Evolutionary conservation across 1,284 basidiomycete genomes (phyloP).

Genomic region (Xerocomus minutiporus): DNA sequence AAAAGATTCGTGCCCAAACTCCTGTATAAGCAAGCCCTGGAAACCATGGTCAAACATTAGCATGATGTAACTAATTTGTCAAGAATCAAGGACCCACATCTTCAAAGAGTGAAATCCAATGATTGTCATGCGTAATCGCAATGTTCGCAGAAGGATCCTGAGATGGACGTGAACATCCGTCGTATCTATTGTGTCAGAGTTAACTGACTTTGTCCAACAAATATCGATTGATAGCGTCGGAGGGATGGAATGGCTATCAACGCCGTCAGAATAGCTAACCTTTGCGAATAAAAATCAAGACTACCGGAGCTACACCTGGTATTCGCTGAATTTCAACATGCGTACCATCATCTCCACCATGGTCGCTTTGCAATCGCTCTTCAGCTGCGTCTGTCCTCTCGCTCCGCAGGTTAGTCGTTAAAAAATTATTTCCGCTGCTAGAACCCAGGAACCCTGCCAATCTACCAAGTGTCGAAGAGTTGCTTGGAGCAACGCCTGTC

Average conservation of each 20-base stretch:
- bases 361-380: background rate
- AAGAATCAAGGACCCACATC: slow-evolving; percentile 2
- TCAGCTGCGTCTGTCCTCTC: too few species aligned
- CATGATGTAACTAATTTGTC: too few species aligned
- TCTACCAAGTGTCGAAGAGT: too few species aligned
- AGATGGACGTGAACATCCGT: background rate
- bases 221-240: slow-evolving; percentile 10
- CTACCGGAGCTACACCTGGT: background rate
- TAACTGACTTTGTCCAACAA: slow-evolving; percentile 6
- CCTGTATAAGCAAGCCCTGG: too few species aligned
- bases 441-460: too few species aligned
- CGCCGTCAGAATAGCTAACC: background rate
- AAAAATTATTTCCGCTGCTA: too few species aligned
- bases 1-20: too few species aligned
- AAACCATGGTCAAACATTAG: too few species aligned
- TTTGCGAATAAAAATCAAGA: background rate
- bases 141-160: slow-evolving; percentile 11
- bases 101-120: slow-evolving; percentile 12
- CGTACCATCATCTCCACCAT: background rate
- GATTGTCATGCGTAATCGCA: slow-evolving; percentile 4
- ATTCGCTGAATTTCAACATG: slow-evolving; percentile 4
- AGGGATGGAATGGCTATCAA: slow-evolving; percentile 11
- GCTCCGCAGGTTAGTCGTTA: too few species aligned
- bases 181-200: background rate
- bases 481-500: too few species aligned